Conservation (phyloP, 2,329 filamentous ascomycete species). For the Phyllosticta citrichinensis region DNA sequence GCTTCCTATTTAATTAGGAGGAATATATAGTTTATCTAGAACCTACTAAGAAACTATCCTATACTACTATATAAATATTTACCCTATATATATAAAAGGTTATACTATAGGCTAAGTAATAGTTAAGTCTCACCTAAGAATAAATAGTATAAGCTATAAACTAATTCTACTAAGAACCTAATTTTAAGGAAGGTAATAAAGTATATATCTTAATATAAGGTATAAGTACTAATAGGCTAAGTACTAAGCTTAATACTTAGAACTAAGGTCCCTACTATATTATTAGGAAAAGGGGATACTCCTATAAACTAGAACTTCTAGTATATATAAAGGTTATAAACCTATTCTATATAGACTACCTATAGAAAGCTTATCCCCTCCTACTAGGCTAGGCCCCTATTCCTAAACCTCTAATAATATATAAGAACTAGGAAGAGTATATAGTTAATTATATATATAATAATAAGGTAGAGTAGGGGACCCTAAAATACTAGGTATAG, state of each 20-base stretch:
- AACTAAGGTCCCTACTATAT: neutral
- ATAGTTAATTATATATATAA: neutral
- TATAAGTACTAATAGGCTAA: neutral
- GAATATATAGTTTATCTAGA: neutral
- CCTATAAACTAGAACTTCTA: neutral
- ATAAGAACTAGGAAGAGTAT: neutral
- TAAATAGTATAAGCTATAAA: neutral
- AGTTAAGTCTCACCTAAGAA: neutral
- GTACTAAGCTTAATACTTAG: neutral
- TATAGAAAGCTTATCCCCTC: neutral
- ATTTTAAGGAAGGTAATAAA: neutral
- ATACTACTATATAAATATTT: neutral
- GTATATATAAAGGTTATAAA: neutral
- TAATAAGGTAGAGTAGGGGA: neutral
- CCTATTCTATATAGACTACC: neutral
- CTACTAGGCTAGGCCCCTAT: neutral
- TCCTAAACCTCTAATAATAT: neutral
- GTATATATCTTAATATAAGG: neutral
- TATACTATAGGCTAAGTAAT: neutral
- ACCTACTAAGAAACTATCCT: neutral
- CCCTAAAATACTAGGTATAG: neutral
- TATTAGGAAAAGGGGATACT: neutral
- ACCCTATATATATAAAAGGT: neutral
- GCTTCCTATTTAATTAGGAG: neutral
- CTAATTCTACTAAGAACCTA: neutral